Percentiles rank a stretch among this genome's conserved stretches.
Evolutionary conservation across 192 early-diverging fungal genomes (phyloP).

Genomic region (Coemansia sp.): DNA sequence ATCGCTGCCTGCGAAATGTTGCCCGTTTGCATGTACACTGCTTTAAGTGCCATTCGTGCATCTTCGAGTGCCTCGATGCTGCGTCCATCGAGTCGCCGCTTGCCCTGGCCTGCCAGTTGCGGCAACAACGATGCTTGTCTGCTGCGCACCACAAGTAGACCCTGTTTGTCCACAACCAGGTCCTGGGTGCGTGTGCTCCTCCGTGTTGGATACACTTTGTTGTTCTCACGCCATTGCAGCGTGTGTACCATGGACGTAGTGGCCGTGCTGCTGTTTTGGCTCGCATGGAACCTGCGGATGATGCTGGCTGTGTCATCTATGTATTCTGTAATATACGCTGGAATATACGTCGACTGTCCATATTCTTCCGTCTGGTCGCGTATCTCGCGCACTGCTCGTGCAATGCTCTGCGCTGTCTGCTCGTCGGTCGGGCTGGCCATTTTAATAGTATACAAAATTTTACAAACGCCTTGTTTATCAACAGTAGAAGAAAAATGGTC

Average conservation of each 20-base stretch:
- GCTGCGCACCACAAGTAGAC: slow-evolving; percentile 29
- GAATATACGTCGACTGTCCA: slow-evolving; percentile 21
- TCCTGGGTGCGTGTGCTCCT: background rate
- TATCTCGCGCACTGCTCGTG: background rate
- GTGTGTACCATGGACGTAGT: slow-evolving; percentile 18
- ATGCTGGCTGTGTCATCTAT: slow-evolving; percentile 27
- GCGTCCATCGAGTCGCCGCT: slow-evolving; percentile 21
- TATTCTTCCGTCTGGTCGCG: background rate
- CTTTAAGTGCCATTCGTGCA: slow-evolving; percentile 38
- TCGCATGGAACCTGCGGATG: slow-evolving; percentile 21
- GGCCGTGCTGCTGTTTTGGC: slow-evolving; percentile 9
- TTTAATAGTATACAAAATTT: slow-evolving; percentile 2
- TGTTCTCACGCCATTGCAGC: slow-evolving; percentile 35
- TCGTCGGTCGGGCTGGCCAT: background rate
- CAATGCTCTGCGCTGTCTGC: background rate
- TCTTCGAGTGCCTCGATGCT: slow-evolving; percentile 39
- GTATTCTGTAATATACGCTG: slow-evolving; percentile 34
- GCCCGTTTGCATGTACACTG: slow-evolving; percentile 3
- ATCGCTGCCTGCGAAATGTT: slow-evolving; percentile 17
- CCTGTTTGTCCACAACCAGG: slow-evolving; percentile 19
- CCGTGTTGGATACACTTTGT: slow-evolving; percentile 39
- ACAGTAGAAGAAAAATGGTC: slow-evolving; percentile 5
- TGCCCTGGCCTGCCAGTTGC: background rate
- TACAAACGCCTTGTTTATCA: slow-evolving; percentile 1
- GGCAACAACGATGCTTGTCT: slow-evolving; percentile 21